Evolutionary conservation across 768 basidiomycete genomes (phyloP).

Genomic region (Tulasnella sp.): DNA sequence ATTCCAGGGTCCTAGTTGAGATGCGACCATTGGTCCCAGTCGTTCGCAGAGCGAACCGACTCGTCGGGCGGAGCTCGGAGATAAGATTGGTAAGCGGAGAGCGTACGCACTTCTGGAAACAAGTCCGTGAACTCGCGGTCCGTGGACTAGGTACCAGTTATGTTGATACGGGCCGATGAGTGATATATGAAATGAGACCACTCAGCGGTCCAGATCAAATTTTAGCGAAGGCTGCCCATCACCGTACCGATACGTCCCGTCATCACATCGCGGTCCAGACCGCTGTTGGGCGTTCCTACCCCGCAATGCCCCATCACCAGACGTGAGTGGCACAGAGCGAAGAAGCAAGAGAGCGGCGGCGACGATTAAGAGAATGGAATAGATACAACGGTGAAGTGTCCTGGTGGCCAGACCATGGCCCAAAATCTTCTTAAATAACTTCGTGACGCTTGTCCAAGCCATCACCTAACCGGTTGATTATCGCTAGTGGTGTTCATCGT

Average conservation of each 20-base stretch:
- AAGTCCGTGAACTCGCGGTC: background rate
- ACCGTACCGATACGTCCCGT: background rate
- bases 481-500: background rate
- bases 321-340: background rate
- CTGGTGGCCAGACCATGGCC: too few relatives aligned
- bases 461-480: background rate
- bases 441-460: background rate
- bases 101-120: background rate
- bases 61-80: too few relatives aligned
- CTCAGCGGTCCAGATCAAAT: background rate
- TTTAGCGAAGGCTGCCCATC: background rate
- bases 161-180: background rate
- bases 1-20: too few relatives aligned
- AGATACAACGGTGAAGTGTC: background rate
- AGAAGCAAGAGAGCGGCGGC: background rate
- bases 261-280: background rate
- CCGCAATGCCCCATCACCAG: too few relatives aligned
- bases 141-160: conserved; percentile 6
- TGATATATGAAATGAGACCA: background rate
- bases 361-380: background rate
- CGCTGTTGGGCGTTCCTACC: too few relatives aligned
- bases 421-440: too few relatives aligned
- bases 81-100: background rate
- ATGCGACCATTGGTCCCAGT: too few relatives aligned
- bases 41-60: too few relatives aligned